Conservation (phyloP, 345 rosid genomes). For the Brassica rapa region DNA sequence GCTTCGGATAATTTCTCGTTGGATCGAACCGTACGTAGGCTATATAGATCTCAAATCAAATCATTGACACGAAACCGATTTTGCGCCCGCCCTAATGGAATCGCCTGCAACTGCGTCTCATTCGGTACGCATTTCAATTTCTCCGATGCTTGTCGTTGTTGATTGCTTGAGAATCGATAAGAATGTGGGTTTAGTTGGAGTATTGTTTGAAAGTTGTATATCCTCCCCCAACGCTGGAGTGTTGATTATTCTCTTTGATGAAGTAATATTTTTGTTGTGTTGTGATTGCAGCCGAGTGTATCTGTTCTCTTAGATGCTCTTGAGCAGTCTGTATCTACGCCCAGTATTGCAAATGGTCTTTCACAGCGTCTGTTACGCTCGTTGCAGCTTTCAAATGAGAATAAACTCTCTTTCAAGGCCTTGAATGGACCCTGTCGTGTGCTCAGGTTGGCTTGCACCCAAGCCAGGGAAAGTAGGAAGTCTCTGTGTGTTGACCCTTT, state of each 20-base stretch:
- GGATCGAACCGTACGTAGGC: slow-evolving; percentile 25
- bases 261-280: not conserved
- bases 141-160: not conserved
- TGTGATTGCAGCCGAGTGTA: slow-evolving; percentile 69
- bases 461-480: slow-evolving; percentile 65
- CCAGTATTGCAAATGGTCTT: slow-evolving; percentile 63
- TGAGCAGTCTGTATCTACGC: slow-evolving; percentile 75
- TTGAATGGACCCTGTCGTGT: slow-evolving; percentile 71
- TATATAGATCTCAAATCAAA: slow-evolving; percentile 31
- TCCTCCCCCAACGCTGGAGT: not conserved
- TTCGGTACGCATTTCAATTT: slow-evolving; percentile 28
- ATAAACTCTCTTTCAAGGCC: slow-evolving; percentile 66
- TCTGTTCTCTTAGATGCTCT: slow-evolving; percentile 84
- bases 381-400: slow-evolving; percentile 67
- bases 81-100: not conserved
- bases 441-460: slow-evolving; percentile 74
- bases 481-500: slow-evolving; percentile 33
- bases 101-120: slow-evolving; percentile 30
- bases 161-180: slow-evolving; percentile 1
- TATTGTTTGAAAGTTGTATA: not conserved
- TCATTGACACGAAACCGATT: slow-evolving; percentile 18
- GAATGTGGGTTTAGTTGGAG: slow-evolving; percentile 16
- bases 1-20: not conserved
- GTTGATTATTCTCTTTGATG: not conserved
- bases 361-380: slow-evolving; percentile 66